These are phyloP conservation scores for Arctostaphylos glauca DNA, from an alignment of 148 eudicot genomes.

Conservation along the genomic window DNA sequence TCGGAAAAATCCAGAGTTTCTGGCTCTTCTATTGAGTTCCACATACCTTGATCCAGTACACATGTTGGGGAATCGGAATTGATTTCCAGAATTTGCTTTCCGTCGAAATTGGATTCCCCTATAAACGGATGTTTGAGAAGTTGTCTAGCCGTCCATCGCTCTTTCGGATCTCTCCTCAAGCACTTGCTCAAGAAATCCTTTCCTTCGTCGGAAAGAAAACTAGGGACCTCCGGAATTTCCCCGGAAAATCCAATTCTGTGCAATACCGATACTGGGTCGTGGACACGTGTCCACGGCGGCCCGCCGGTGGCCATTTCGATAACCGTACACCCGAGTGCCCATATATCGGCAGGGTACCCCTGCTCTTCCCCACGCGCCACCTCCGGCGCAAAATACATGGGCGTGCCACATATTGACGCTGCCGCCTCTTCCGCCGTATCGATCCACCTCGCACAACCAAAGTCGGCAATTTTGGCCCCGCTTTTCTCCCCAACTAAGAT, in stretches of 20 bases:
- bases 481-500: slow-evolving; percentile 25
- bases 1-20: slow-evolving; percentile 15
- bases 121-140: slow-evolving; percentile 53
- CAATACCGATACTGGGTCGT: slow-evolving; percentile 33
- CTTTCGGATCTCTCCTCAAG: slow-evolving; percentile 34
- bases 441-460: slow-evolving; percentile 45
- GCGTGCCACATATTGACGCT: slow-evolving; percentile 34
- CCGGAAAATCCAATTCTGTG: slow-evolving; percentile 43
- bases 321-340: slow-evolving; percentile 56
- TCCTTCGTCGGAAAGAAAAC: slow-evolving; percentile 35
- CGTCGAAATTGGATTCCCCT: neutral
- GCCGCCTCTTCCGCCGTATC: neutral
- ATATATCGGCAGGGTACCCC: slow-evolving; percentile 44
- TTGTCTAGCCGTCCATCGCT: slow-evolving; percentile 44
- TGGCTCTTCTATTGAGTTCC: slow-evolving; percentile 37
- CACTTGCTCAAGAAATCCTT: slow-evolving; percentile 54
- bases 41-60: slow-evolving; percentile 43
- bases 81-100: slow-evolving; percentile 9
- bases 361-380: slow-evolving; percentile 56
- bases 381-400: slow-evolving; percentile 55
- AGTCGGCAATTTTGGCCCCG: slow-evolving; percentile 51
- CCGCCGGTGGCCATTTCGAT: slow-evolving; percentile 60
- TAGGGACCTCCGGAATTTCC: slow-evolving; percentile 40
- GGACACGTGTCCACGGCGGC: slow-evolving; percentile 36
- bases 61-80: slow-evolving; percentile 40